Evolutionary conservation across 768 basidiomycete species (phyloP).

Genomic region (Heimioporus sp.): DNA sequence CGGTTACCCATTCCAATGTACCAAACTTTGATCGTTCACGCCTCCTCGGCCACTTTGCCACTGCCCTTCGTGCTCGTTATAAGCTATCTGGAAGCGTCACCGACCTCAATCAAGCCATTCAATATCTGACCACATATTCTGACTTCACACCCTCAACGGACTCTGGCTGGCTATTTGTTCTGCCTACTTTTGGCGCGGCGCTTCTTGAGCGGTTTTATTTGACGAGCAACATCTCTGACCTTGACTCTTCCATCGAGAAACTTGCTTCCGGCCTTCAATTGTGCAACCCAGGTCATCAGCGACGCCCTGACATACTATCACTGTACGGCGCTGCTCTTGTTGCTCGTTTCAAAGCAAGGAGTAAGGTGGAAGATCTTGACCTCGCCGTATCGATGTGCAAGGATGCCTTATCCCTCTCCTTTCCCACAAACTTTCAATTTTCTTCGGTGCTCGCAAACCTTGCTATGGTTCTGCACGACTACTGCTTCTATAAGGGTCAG

Average conservation of each 20-base stretch:
- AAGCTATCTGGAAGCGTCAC: conserved; percentile 3
- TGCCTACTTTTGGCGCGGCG: conserved; percentile 8
- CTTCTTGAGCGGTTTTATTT: conserved; percentile 8
- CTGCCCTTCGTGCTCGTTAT: conserved; percentile 21
- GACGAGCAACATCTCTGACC: conserved; percentile 7
- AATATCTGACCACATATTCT: conserved; percentile 15
- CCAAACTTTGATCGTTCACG: conserved; percentile 12
- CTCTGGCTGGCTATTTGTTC: conserved; percentile 8
- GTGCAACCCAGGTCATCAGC: conserved; percentile 7
- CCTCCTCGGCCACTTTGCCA: conserved; percentile 18
- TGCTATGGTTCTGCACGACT: conserved; percentile 3
- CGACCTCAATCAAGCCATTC: conserved; percentile 26
- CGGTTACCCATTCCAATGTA: conserved; percentile 14
- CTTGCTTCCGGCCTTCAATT: conserved; percentile 12
- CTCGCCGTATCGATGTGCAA: conserved; percentile 14
- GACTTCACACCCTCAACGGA: conserved; percentile 11
- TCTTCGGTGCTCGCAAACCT: conserved; percentile 2
- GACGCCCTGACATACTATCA: conserved; percentile 7
- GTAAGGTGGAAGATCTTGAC: conserved; percentile 11
- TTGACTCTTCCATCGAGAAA: conserved; percentile 17
- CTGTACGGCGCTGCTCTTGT: conserved; percentile 11
- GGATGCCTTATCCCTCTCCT: conserved; percentile 11
- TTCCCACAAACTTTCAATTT: background rate
- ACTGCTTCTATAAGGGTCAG: conserved; percentile 7
- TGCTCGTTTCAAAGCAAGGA: conserved; percentile 13